Conservation (phyloP, 768 basidiomycete species). For the Rhodotorula diobovata region DNA sequence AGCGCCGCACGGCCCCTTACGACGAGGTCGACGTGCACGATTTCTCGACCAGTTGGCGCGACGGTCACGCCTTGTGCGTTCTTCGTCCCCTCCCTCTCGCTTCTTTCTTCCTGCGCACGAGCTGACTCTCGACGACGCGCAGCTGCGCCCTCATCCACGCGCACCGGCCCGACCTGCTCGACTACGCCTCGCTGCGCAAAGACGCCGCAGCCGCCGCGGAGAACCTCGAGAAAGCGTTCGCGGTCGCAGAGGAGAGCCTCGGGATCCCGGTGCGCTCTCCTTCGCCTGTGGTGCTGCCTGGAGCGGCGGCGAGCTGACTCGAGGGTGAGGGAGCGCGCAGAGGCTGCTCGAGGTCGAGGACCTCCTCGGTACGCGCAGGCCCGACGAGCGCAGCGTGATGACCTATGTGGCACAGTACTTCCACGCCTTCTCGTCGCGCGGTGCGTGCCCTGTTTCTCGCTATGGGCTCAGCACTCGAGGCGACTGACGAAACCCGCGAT, state of each 20-base stretch:
- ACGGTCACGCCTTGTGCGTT: conserved; percentile 76
- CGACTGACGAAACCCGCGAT: background rate
- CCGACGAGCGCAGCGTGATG: conserved; percentile 96
- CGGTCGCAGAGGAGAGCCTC: conserved; percentile 77
- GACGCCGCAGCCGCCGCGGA: conserved; percentile 61
- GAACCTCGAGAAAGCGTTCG: conserved; percentile 83
- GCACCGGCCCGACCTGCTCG: conserved; percentile 90
- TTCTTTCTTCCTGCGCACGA: conserved; percentile 33
- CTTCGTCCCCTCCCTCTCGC: conserved; percentile 58
- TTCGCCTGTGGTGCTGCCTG: no score
- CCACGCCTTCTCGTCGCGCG: conserved; percentile 96
- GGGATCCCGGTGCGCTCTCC: conserved; percentile 71
- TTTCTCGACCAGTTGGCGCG: conserved; percentile 86
- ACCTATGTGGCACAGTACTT: conserved; percentile 96
- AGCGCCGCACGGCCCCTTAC: conserved; percentile 88
- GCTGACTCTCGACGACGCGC: background rate
- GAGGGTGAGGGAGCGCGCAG: no score
- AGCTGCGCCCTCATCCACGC: conserved; percentile 97
- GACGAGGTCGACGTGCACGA: conserved; percentile 88
- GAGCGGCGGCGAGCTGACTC: no score
- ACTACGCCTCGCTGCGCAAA: conserved; percentile 83
- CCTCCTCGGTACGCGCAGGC: conserved; percentile 75
- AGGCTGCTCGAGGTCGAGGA: conserved; percentile 95
- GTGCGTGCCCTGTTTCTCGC: conserved; percentile 52
- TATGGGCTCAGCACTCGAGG: no score